phyloP scores from a whole-genome alignment of 106 monocot genomes.

The Triglochin maritima region DNA sequence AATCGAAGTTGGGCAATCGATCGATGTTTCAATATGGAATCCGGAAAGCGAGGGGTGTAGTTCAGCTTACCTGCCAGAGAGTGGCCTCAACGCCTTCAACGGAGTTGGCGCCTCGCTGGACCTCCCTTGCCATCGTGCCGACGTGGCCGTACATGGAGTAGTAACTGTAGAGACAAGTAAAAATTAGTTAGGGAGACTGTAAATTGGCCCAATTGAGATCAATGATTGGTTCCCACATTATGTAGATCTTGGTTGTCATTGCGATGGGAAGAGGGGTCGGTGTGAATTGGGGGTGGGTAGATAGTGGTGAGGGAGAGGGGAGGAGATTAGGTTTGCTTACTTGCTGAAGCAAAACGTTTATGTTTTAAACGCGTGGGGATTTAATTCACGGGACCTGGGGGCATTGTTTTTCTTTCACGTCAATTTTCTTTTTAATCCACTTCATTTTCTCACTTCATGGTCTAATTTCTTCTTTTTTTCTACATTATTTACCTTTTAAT shows the following conservation, averaged over 20 bases:
- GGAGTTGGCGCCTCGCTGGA: conserved; percentile 13
- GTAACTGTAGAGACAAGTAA: neutral
- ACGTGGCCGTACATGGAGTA: conserved; percentile 31
- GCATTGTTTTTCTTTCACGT: no score
- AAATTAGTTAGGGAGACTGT: neutral
- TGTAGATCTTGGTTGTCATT: neutral
- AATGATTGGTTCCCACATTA: neutral
- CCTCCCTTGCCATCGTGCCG: conserved; percentile 7
- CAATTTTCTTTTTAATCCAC: no score
- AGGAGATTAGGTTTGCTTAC: no score
- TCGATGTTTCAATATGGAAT: neutral
- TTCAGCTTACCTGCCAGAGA: conserved; percentile 17
- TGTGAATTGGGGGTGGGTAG: neutral
- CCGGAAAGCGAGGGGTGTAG: neutral
- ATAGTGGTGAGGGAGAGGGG: no score
- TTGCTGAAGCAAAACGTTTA: no score
- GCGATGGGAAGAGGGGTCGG: neutral
- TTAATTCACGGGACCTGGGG: no score
- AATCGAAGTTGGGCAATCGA: neutral
- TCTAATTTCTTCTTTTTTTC: no score
- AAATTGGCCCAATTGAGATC: neutral
- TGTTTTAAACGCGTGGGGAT: no score
- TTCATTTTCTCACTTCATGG: no score
- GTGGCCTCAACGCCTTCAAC: conserved; percentile 39
- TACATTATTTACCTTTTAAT: no score